Evolutionary conservation across 1,284 basidiomycete species (phyloP).

Genomic region (Golubevia pallescens): DNA sequence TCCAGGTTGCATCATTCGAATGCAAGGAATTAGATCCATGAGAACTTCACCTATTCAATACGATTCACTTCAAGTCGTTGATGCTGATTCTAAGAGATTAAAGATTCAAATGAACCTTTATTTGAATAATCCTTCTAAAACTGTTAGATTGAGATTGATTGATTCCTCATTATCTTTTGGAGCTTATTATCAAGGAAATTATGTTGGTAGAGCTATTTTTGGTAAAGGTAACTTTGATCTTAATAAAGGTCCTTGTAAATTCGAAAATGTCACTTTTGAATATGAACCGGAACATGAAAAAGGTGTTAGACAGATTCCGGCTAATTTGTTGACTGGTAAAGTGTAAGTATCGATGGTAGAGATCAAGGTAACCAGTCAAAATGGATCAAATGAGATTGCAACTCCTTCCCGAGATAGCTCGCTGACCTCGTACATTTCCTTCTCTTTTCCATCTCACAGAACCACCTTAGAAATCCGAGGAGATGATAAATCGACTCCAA

Average conservation of each 20-base stretch:
- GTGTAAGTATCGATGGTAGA: no score
- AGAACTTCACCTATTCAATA: slow-evolving; percentile 34
- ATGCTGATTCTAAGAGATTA: slow-evolving; percentile 26
- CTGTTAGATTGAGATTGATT: slow-evolving; percentile 21
- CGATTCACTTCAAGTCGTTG: slow-evolving; percentile 32
- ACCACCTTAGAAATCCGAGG: slow-evolving; percentile 40
- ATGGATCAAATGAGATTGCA: no score
- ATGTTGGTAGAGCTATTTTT: slow-evolving; percentile 34
- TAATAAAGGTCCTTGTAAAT: slow-evolving; percentile 23
- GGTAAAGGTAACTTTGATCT: slow-evolving; percentile 20
- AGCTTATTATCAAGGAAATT: slow-evolving; percentile 29
- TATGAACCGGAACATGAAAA: slow-evolving; percentile 22
- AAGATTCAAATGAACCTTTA: slow-evolving; percentile 34
- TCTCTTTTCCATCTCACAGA: background rate
- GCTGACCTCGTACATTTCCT: no score
- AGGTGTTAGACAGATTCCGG: slow-evolving; percentile 28
- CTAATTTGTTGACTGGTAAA: slow-evolving; percentile 39
- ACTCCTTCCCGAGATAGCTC: no score
- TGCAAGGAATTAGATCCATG: slow-evolving; percentile 12
- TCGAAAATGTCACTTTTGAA: slow-evolving; percentile 36
- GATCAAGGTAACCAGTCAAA: no score
- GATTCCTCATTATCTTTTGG: slow-evolving; percentile 37
- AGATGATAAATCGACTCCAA: slow-evolving; percentile 33
- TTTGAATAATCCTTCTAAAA: slow-evolving; percentile 40
- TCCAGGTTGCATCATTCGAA: slow-evolving; percentile 2